A percentile compares a stretch with the other conserved stretches of the same genome.
Evolutionary conservation across 139 green algal species (phyloP).

Genomic region (Marvania coccoides): DNA sequence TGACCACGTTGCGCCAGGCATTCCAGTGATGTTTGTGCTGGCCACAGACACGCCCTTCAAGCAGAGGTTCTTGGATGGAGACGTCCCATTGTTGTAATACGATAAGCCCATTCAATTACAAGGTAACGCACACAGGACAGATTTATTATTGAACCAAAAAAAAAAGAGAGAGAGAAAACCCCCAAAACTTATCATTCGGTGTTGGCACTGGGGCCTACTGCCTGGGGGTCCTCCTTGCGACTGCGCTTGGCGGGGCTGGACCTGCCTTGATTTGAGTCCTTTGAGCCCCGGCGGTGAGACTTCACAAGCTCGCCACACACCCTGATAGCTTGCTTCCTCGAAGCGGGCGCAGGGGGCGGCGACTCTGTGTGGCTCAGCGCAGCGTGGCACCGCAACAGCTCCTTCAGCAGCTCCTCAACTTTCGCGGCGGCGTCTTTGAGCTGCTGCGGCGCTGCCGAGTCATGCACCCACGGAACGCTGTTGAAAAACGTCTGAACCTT

Average conservation of each 20-base stretch:
- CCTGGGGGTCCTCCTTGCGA: too few species aligned
- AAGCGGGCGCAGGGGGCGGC: too few species aligned
- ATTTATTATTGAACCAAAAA: too few species aligned
- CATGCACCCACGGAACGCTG: background rate
- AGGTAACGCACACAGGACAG: too few species aligned
- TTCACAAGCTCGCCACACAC: background rate
- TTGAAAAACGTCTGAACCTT: background rate
- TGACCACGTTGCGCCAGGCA: constrained; percentile 63
- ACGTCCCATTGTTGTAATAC: constrained; percentile 34
- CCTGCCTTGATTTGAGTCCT: too few species aligned
- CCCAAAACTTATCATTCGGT: too few species aligned
- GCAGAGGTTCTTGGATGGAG: constrained; percentile 50
- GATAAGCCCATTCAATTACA: too few species aligned
- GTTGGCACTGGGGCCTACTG: too few species aligned
- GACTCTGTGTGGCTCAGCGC: background rate
- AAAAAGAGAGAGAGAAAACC: too few species aligned
- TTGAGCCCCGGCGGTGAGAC: too few species aligned
- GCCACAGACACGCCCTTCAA: constrained; percentile 49
- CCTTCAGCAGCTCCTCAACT: background rate
- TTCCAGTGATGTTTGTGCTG: constrained; percentile 80
- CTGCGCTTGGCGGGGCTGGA: too few species aligned
- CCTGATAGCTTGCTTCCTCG: background rate
- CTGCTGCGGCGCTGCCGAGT: background rate
- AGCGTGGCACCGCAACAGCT: background rate
- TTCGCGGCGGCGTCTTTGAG: background rate